Evolutionary conservation across 805 yeast species (phyloP).

Genomic region (Isabelozyma gotoi): DNA sequence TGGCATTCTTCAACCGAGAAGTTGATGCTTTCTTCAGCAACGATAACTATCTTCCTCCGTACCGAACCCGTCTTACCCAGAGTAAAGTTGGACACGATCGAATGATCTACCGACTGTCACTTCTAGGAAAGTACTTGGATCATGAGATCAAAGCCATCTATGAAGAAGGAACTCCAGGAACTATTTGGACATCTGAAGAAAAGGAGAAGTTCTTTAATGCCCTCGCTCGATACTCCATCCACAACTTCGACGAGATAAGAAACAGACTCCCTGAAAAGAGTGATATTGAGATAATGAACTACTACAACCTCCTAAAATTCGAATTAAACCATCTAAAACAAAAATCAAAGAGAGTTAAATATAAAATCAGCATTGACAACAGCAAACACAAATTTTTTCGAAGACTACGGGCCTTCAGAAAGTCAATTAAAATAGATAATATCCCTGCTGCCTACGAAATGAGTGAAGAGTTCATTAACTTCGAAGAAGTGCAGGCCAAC

Average conservation of each 20-base stretch:
- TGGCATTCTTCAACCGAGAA: constrained; percentile 25
- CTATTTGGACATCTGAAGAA: constrained; percentile 47
- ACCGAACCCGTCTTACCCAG: not conserved
- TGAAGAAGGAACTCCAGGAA: constrained; percentile 22
- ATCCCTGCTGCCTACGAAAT: constrained; percentile 56
- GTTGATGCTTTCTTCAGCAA: constrained; percentile 20
- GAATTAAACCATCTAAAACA: constrained; percentile 25
- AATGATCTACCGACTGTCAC: constrained; percentile 2
- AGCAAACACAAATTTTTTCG: constrained; percentile 2
- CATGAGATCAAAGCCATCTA: not conserved
- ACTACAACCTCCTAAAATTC: constrained; percentile 38
- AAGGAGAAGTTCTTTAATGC: constrained; percentile 52
- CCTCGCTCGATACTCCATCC: constrained; percentile 50
- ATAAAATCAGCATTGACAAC: constrained; percentile 1
- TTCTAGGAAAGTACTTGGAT: not conserved
- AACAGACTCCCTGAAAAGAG: constrained; percentile 42
- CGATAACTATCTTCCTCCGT: constrained; percentile 1
- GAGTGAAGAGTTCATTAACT: constrained; percentile 37
- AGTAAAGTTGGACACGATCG: not conserved
- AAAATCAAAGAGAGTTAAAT: constrained; percentile 3
- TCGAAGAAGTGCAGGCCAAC: constrained; percentile 44
- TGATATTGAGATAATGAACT: constrained; percentile 41
- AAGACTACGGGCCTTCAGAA: constrained; percentile 8
- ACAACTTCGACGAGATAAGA: constrained; percentile 41
- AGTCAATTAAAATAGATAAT: constrained; percentile 37